phyloP scores from a whole-genome alignment of 306 rosid species.

The apple (Malus domestica) region DNA sequence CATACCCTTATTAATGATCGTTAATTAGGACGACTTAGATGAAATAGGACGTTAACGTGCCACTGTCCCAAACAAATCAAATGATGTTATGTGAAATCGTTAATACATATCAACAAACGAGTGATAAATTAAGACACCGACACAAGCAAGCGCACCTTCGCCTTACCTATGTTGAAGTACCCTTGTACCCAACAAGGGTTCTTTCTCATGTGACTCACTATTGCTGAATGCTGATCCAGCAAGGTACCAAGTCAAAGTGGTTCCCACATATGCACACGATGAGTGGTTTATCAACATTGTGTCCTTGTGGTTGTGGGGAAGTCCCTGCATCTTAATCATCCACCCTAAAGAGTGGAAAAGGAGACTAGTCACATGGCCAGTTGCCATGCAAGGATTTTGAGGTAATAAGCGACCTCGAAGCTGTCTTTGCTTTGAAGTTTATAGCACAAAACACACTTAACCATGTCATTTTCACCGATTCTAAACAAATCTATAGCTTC shows the following conservation, averaged over 20 bases:
- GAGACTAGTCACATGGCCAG: conserved; percentile 33
- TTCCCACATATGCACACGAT: neutral
- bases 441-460: no score
- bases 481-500: no score
- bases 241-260: neutral
- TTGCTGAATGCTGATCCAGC: neutral
- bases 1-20: no score
- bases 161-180: neutral
- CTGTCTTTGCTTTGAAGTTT: no score
- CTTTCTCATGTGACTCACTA: neutral
- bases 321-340: neutral
- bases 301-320: neutral
- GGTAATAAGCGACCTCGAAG: no score
- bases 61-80: no score
- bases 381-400: conserved; percentile 4
- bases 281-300: neutral
- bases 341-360: neutral
- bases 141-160: neutral
- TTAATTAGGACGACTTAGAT: no score
- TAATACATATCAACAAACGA: no score
- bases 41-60: no score
- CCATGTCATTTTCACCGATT: neutral
- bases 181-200: neutral
- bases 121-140: no score
- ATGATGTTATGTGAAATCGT: no score